Percentiles rank a stretch among this genome's conserved stretches.
Evolutionary conservation across 139 green algal species (phyloP).

Genomic region (Desmodesmus armatus): DNA sequence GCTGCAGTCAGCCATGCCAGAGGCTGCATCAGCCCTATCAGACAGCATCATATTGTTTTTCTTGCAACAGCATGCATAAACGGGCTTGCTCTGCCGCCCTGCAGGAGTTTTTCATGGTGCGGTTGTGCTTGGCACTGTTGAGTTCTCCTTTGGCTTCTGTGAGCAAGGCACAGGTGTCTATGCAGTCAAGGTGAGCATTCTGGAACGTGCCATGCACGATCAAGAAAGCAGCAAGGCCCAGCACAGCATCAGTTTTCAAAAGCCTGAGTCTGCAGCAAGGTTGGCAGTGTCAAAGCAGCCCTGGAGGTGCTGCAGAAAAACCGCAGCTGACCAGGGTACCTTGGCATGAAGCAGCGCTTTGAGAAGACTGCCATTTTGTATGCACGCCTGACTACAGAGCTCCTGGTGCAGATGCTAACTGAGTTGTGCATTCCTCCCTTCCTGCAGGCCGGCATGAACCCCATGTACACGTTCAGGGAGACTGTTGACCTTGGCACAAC

Average conservation of each 20-base stretch:
- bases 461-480: conserved; percentile 78
- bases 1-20: too few relatives aligned
- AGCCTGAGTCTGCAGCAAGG: too few relatives aligned
- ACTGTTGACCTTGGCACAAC: conserved; percentile 73
- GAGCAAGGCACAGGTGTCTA: conserved; percentile 81
- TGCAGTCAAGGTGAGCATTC: conserved; percentile 1
- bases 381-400: not conserved
- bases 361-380: too few relatives aligned
- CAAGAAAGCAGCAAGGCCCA: not conserved
- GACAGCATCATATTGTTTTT: too few relatives aligned
- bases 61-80: too few relatives aligned
- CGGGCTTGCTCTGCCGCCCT: too few relatives aligned
- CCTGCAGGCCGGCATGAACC: conserved; percentile 46
- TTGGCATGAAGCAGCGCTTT: too few relatives aligned
- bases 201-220: too few relatives aligned
- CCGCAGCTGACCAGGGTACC: not conserved
- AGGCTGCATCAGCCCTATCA: too few relatives aligned
- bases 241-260: not conserved
- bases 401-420: not conserved
- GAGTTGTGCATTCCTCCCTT: not conserved
- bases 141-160: conserved; percentile 83
- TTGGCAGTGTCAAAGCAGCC: not conserved
- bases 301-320: not conserved
- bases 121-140: conserved; percentile 53
- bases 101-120: conserved; percentile 74